Evolutionary conservation across 2,329 filamentous ascomycete genomes (phyloP), one percentile per base, ranked within the genome.

Genomic region (Penicillium sp.): DNA sequence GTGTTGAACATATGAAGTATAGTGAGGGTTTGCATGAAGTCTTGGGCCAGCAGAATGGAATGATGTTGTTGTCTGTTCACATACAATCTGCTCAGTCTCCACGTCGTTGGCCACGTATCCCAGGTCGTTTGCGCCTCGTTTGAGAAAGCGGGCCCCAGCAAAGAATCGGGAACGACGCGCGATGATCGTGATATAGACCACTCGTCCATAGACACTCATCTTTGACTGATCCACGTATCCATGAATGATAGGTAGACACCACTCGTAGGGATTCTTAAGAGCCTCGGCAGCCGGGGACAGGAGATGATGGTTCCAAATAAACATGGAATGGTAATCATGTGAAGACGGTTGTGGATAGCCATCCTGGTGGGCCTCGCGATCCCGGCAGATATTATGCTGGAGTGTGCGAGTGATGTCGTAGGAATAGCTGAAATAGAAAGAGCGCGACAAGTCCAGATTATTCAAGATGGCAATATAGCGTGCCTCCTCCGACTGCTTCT

Each of bases 81-180:
- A 94, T 6, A 99, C 93, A 59, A 99, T 97, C 73, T 99, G 94
- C 75, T 99, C 94, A 0, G 94, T 97, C 76, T 99, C 95, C 25
- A 99, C 94, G 75, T 99, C 95, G 71, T 99, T 99, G 52, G 94
- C 95, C 54, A 99, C 94, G 72, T 96, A 96, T 15, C 94, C 93
- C 56, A 93, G 74, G 73, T 99, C 94, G 69, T 99, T 99, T 48
- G 92, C 90, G 33, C 94, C 94, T 57, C 94, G 87, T 75, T 99
- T 99, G 53, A 99, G 77, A 66, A 97, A 99, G 4, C 94, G 84
- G 38, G 94, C 94, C 29, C 94, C 94, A 3, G 94, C 94, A 74
- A 97, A 99, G 74, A 91, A 91, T 9, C 94, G 86, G 17, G 94
- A 99, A 33, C 94, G 86, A 56, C 94, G 84, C 3, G 94, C 95